phyloP scores from a whole-genome alignment of 352 stramenopile genomes.

The Proteromonas lacertae region DNA sequence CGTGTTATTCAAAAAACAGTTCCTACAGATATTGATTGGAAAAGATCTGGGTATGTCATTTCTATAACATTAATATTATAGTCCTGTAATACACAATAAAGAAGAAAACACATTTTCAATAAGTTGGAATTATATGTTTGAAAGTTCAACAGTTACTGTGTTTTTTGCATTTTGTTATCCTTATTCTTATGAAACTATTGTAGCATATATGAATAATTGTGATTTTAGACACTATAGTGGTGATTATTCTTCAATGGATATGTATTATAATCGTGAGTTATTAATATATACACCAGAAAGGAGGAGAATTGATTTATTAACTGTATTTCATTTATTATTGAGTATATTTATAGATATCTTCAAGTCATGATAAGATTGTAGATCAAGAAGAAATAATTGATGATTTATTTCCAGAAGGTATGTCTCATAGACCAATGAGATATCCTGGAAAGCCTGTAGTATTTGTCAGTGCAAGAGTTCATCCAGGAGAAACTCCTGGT shows the following conservation, averaged over 20 bases:
- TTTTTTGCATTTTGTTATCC: slow-evolving; percentile 29
- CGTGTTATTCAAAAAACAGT: too few species aligned
- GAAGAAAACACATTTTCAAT: too few species aligned
- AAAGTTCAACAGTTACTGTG: too few species aligned
- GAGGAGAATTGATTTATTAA: slow-evolving; percentile 24
- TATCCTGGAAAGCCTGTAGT: slow-evolving; percentile 9
- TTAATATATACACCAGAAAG: slow-evolving; percentile 20
- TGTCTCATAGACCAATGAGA: neutral
- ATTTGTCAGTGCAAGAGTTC: slow-evolving; percentile 25
- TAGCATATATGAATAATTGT: slow-evolving; percentile 14
- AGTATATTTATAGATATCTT: too few species aligned
- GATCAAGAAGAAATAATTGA: slow-evolving; percentile 7
- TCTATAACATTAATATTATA: too few species aligned
- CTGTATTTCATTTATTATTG: slow-evolving; percentile 18
- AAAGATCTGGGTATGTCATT: too few species aligned
- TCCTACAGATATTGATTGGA: too few species aligned
- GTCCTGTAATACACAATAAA: too few species aligned
- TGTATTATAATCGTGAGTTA: slow-evolving; percentile 38
- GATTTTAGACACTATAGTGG: slow-evolving; percentile 4
- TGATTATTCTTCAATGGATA: neutral
- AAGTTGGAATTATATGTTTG: too few species aligned
- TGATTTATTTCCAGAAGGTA: neutral
- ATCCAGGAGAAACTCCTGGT: slow-evolving; percentile 16
- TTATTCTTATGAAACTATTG: slow-evolving; percentile 21
- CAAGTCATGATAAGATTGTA: slow-evolving; percentile 3